A percentile compares a stretch with the other conserved stretches of the same genome.
phyloP scores from a whole-genome alignment of 768 basidiomycete species.

The Tricholoma flavovirens region DNA sequence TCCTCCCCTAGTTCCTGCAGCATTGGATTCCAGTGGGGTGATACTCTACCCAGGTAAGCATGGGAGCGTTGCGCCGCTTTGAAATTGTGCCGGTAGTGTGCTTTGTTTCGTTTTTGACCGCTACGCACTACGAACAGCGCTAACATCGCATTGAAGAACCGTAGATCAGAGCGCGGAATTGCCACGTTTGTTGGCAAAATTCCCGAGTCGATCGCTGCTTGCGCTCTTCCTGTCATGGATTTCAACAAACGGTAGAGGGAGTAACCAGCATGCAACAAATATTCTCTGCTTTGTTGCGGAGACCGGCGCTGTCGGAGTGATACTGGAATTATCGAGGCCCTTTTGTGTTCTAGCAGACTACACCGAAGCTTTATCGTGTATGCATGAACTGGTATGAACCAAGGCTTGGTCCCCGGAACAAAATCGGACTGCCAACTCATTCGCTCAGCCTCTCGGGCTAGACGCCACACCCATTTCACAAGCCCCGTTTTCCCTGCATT shows the following conservation, averaged over 20 bases:
- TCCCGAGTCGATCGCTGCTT: neutral
- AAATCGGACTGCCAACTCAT: constrained; percentile 37
- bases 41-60: neutral
- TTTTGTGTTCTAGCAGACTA: constrained; percentile 43
- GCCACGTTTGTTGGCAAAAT: neutral
- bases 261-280: constrained; percentile 7
- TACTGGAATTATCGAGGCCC: constrained; percentile 11
- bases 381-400: constrained; percentile 60
- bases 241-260: constrained; percentile 4
- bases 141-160: constrained; percentile 63
- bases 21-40: constrained; percentile 7
- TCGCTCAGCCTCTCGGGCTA: constrained; percentile 54
- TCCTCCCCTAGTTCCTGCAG: constrained; percentile 15
- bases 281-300: constrained; percentile 1
- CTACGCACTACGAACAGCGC: constrained; percentile 28
- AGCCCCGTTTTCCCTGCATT: constrained; percentile 50
- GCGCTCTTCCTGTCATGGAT: neutral
- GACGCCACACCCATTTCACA: constrained; percentile 59
- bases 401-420: constrained; percentile 34
- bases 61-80: neutral
- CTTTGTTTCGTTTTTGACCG: neutral
- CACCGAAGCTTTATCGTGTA: constrained; percentile 70
- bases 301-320: constrained; percentile 1
- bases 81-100: constrained; percentile 1
- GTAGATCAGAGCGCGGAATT: constrained; percentile 48